phyloP scores from a whole-genome alignment of 768 basidiomycete genomes.

The Austroboletus eburneus region DNA sequence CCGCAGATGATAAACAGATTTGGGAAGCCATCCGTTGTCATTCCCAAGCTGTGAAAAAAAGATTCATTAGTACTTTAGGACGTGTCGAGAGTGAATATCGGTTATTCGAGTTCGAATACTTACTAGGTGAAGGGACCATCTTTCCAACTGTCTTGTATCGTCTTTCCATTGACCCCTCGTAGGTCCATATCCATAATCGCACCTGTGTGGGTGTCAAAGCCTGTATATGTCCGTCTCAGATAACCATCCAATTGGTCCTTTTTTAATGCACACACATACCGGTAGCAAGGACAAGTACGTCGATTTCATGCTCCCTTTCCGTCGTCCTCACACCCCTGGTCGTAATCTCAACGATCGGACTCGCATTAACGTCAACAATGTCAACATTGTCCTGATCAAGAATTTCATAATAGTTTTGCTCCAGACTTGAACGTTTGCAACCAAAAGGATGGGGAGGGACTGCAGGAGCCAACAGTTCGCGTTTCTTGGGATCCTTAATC shows the following conservation, averaged over 20 bases:
- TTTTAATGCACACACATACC: background rate
- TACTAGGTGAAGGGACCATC: constrained; percentile 2
- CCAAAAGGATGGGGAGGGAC: background rate
- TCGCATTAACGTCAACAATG: background rate
- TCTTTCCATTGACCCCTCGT: background rate
- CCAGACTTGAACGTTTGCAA: background rate
- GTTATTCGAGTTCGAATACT: background rate
- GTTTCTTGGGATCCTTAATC: background rate
- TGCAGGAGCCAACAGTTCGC: background rate
- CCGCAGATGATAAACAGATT: constrained; percentile 2
- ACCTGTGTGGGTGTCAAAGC: background rate
- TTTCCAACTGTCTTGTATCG: background rate
- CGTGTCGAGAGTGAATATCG: background rate
- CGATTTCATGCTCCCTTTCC: background rate
- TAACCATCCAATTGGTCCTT: background rate
- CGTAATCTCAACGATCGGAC: background rate
- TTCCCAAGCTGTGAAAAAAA: background rate
- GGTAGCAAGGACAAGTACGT: background rate
- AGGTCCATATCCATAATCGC: background rate
- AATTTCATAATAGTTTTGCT: background rate
- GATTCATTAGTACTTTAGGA: too few species aligned
- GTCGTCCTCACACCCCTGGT: background rate
- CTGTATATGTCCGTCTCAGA: background rate
- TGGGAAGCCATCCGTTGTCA: background rate
- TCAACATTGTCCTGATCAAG: background rate